Conservation (phyloP, 139 green algal species). For the Tetradesmus obliquus region DNA sequence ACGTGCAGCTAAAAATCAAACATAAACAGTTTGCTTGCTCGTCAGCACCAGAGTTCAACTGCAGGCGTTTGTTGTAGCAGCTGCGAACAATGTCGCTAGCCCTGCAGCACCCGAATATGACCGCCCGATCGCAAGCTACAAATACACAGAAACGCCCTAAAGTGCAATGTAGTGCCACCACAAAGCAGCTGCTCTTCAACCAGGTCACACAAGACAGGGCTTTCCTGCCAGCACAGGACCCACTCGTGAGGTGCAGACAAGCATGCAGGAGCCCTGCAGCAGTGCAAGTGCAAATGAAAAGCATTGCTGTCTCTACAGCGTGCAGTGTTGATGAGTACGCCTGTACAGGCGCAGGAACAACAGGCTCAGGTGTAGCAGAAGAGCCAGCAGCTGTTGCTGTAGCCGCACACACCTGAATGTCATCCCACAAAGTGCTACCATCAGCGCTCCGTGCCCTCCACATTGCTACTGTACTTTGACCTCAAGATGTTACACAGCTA, state of each 20-base stretch:
- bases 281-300: background rate
- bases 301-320: background rate
- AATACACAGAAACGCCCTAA: background rate
- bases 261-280: background rate
- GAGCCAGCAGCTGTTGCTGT: background rate
- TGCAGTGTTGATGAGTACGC: too few species aligned
- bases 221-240: constrained; percentile 21
- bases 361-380: background rate
- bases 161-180: background rate
- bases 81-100: background rate
- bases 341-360: too few species aligned
- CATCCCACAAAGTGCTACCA: too few species aligned
- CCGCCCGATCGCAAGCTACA: background rate
- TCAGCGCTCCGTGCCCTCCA: too few species aligned
- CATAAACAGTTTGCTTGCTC: too few species aligned
- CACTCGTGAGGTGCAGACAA: background rate
- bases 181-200: background rate
- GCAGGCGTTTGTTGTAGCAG: background rate
- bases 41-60: too few species aligned
- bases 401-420: too few species aligned
- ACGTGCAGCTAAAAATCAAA: too few species aligned
- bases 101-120: background rate
- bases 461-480: too few species aligned
- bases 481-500: too few species aligned
- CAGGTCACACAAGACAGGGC: background rate